Evolutionary conservation across 2,329 filamentous ascomycete species (phyloP).

Genomic region (Alternaria gansuensis): DNA sequence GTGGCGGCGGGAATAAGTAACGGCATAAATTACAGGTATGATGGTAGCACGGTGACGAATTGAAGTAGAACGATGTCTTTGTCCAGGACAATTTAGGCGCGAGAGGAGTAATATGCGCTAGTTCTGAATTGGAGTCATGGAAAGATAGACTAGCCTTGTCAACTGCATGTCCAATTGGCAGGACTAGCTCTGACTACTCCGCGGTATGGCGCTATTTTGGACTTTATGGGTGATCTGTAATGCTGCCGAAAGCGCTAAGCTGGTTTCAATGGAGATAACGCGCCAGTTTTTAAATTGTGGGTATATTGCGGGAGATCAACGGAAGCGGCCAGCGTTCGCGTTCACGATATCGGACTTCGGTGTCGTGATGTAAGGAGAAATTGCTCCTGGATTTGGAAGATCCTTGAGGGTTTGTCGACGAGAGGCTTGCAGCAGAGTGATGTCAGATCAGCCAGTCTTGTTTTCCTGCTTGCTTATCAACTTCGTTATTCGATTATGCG

Average conservation of each 20-base stretch:
- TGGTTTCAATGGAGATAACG: conserved; percentile 3
- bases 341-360: not conserved
- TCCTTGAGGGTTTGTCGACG: not conserved
- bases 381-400: not conserved
- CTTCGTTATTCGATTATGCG: not conserved
- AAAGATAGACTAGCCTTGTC: not conserved
- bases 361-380: conserved; percentile 2
- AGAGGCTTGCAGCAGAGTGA: too few species aligned
- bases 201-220: conserved; percentile 1
- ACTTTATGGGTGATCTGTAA: not conserved
- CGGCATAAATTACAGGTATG: not conserved
- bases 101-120: not conserved
- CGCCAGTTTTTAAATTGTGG: not conserved
- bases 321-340: conserved; percentile 1
- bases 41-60: not conserved
- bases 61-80: not conserved
- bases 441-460: not conserved
- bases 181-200: not conserved
- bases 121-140: not conserved
- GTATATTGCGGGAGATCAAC: conserved; percentile 14
- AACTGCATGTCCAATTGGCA: not conserved
- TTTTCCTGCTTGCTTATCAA: not conserved
- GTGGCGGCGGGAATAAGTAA: conserved; percentile 4
- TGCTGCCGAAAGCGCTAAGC: conserved; percentile 9
- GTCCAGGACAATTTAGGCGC: not conserved